phyloP scores from a whole-genome alignment of 2,329 filamentous ascomycete species.

The Plenodomus tracheiphilus region DNA sequence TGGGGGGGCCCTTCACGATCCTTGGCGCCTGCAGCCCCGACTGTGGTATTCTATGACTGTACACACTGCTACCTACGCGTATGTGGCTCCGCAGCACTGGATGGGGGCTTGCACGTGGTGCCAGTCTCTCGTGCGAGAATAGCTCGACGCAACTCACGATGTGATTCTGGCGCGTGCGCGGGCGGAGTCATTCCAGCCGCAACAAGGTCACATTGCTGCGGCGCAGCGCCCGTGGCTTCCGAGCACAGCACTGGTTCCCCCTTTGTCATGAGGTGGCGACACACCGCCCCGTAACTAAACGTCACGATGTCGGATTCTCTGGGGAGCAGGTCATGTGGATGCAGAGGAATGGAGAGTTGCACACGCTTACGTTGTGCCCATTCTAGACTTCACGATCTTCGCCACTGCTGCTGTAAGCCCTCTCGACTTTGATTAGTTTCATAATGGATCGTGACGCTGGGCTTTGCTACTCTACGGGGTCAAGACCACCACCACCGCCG shows the following conservation, averaged over 20 bases:
- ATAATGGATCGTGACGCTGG: too few relatives aligned
- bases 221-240: constrained; percentile 13
- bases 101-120: constrained; percentile 35
- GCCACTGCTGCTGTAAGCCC: constrained; percentile 10
- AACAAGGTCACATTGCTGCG: constrained; percentile 16
- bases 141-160: too few relatives aligned
- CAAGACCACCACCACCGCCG: too few relatives aligned
- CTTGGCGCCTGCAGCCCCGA: too few relatives aligned
- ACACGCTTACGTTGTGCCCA: constrained; percentile 6
- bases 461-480: too few relatives aligned
- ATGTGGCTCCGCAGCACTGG: constrained; percentile 35
- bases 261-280: constrained; percentile 20
- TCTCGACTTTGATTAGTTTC: background rate
- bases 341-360: constrained; percentile 6
- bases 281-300: constrained; percentile 32
- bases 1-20: constrained; percentile 32
- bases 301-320: constrained; percentile 26
- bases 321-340: constrained; percentile 5
- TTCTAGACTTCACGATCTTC: constrained; percentile 20
- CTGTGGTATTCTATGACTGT: constrained; percentile 1
- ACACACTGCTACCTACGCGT: too few relatives aligned
- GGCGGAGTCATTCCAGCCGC: constrained; percentile 12
- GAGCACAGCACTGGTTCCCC: constrained; percentile 8
- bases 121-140: constrained; percentile 1
- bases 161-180: too few relatives aligned